phyloP scores from a whole-genome alignment of 768 basidiomycete genomes.

The Lactarius deliciosus region DNA sequence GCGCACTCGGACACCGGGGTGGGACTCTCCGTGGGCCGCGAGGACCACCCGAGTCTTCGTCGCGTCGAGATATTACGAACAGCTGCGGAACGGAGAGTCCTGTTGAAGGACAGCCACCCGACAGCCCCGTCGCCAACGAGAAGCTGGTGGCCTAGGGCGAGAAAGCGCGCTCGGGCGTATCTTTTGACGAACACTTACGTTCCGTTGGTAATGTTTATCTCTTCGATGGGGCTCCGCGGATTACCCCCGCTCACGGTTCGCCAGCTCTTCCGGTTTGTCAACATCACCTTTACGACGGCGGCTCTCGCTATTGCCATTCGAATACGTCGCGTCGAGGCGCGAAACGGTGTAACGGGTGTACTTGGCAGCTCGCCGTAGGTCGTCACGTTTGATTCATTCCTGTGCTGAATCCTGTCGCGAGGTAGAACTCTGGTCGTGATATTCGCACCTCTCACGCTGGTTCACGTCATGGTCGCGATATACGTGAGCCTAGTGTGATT shows the following conservation, averaged over 20 bases:
- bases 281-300: constrained; percentile 77
- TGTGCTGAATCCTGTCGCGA: constrained; percentile 42
- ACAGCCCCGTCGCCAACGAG: constrained; percentile 24
- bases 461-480: constrained; percentile 83
- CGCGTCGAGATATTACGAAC: constrained; percentile 16
- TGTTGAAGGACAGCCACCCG: constrained; percentile 1
- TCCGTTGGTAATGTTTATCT: constrained; percentile 57
- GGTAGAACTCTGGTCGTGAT: constrained; percentile 77
- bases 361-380: constrained; percentile 66
- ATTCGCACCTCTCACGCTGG: constrained; percentile 77
- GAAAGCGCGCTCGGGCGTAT: constrained; percentile 59
- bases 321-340: constrained; percentile 60
- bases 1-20: constrained; percentile 58
- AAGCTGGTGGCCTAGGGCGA: constrained; percentile 37
- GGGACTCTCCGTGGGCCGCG: constrained; percentile 69
- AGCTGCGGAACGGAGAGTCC: constrained; percentile 20
- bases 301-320: constrained; percentile 78
- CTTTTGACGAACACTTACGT: constrained; percentile 75
- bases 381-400: neutral
- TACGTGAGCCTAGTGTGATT: constrained; percentile 56
- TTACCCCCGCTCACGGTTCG: constrained; percentile 5
- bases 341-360: constrained; percentile 56
- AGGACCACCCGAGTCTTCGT: constrained; percentile 34
- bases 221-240: neutral
- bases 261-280: constrained; percentile 82